Evolutionary conservation across 805 yeast species (phyloP).

Genomic region (Metschnikowia kunwiensis): DNA sequence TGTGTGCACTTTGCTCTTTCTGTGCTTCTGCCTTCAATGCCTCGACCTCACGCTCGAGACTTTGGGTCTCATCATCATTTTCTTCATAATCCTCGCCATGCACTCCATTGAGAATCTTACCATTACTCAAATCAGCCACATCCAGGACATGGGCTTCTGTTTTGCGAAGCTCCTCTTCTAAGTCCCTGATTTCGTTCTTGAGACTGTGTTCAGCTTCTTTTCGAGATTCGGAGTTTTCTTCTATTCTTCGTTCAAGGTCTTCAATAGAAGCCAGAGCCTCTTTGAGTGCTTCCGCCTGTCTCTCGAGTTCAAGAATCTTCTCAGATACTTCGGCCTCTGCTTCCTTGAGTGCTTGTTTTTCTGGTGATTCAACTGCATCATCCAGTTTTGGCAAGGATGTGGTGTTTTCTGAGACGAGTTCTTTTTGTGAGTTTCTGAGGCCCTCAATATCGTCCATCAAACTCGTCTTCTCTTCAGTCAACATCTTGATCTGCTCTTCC

Average conservation of each 20-base stretch:
- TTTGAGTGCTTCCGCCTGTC: constrained; percentile 1
- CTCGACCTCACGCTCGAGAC: neutral
- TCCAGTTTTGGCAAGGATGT: no score
- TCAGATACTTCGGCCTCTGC: neutral
- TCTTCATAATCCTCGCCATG: no score
- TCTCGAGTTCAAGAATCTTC: neutral
- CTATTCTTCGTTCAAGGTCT: neutral
- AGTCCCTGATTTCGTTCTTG: neutral
- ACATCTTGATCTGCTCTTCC: neutral
- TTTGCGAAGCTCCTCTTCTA: no score
- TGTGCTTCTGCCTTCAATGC: neutral
- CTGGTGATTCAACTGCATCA: no score
- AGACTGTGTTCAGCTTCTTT: neutral
- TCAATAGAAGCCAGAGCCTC: neutral
- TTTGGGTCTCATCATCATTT: no score
- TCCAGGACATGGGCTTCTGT: no score
- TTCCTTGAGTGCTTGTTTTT: no score
- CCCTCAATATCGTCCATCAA: constrained; percentile 1
- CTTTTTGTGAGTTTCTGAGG: neutral
- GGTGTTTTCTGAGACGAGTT: no score
- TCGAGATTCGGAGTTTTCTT: no score
- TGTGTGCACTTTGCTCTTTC: neutral
- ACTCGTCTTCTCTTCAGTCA: neutral
- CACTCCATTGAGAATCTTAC: no score
- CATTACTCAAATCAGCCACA: no score